These are phyloP conservation scores for Neckera pumila DNA, from an alignment of 225 moss, liverwort and hornwort species.

Conservation along the genomic window DNA sequence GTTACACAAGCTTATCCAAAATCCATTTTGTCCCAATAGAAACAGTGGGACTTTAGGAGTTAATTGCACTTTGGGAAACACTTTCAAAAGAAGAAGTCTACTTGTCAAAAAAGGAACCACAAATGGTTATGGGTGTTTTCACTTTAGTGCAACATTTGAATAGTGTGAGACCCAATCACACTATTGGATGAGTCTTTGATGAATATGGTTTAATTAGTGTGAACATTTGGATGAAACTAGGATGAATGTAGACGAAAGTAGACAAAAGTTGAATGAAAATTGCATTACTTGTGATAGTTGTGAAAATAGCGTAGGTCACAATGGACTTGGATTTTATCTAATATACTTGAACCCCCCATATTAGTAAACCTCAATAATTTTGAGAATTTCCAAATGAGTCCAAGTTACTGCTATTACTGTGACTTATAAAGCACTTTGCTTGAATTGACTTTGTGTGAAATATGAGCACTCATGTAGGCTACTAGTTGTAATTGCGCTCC, in stretches of 20 bases:
- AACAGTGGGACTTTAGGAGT: accelerated
- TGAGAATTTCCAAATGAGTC: accelerated
- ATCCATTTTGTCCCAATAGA: not conserved
- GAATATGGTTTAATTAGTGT: not conserved
- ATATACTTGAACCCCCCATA: not conserved
- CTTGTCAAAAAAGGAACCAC: not conserved
- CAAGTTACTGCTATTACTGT: not conserved
- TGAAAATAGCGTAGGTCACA: not conserved
- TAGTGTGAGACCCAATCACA: not conserved
- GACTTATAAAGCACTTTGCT: accelerated
- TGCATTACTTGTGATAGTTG: not conserved
- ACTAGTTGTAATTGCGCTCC: accelerated
- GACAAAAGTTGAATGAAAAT: not conserved
- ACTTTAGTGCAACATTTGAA: not conserved
- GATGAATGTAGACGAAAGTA: not conserved
- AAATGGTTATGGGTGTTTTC: accelerated
- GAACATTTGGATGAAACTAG: accelerated
- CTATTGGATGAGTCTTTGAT: not conserved
- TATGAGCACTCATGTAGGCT: not conserved
- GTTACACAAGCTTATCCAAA: not conserved
- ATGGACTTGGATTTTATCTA: not conserved
- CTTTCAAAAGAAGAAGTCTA: not conserved
- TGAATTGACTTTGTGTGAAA: not conserved
- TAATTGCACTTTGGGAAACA: not conserved
- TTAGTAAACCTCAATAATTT: too few relatives aligned